Percentiles rank a stretch among this genome's conserved stretches.
phyloP scores from a whole-genome alignment of 2,329 filamentous ascomycete genomes.

The Cordyceps javanica region DNA sequence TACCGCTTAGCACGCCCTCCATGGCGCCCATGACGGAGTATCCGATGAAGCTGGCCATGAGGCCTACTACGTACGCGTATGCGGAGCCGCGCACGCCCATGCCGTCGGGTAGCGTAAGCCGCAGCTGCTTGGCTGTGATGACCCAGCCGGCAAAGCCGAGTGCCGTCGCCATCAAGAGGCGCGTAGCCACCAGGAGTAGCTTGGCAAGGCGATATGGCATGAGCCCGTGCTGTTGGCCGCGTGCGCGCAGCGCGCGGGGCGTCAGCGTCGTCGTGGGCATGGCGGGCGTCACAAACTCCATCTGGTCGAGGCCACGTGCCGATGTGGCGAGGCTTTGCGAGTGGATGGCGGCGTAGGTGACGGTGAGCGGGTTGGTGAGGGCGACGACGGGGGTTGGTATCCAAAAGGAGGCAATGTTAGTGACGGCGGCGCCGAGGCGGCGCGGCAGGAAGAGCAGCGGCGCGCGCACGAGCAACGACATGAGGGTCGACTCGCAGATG shows the following conservation, averaged over 20 bases:
- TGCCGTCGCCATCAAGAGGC: constrained; percentile 83
- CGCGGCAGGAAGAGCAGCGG: constrained; percentile 79
- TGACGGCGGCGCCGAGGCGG: constrained; percentile 57
- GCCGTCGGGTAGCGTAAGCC: constrained; percentile 50
- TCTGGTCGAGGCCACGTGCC: constrained; percentile 71
- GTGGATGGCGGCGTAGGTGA: constrained; percentile 92
- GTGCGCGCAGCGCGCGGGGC: constrained; percentile 42
- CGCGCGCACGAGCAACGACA: constrained; percentile 74
- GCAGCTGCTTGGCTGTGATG: constrained; percentile 74
- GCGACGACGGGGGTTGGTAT: constrained; percentile 80
- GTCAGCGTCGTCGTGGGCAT: constrained; percentile 68
- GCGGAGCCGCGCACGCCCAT: constrained; percentile 65
- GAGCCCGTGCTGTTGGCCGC: constrained; percentile 48
- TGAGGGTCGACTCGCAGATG: constrained; percentile 78
- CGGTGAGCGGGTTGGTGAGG: constrained; percentile 81
- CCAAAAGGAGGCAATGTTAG: constrained; percentile 69
- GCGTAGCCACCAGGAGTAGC: constrained; percentile 81
- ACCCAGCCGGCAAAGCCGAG: constrained; percentile 97
- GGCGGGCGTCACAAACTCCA: constrained; percentile 70
- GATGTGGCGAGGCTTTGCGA: constrained; percentile 74
- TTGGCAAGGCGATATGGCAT: constrained; percentile 87
- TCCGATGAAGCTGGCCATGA: constrained; percentile 90
- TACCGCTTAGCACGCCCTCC: constrained; percentile 80
- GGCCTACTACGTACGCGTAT: constrained; percentile 89
- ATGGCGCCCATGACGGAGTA: constrained; percentile 90